Evolutionary conservation across 2,329 filamentous ascomycete species (phyloP).

Genomic region (Nemania sp.): DNA sequence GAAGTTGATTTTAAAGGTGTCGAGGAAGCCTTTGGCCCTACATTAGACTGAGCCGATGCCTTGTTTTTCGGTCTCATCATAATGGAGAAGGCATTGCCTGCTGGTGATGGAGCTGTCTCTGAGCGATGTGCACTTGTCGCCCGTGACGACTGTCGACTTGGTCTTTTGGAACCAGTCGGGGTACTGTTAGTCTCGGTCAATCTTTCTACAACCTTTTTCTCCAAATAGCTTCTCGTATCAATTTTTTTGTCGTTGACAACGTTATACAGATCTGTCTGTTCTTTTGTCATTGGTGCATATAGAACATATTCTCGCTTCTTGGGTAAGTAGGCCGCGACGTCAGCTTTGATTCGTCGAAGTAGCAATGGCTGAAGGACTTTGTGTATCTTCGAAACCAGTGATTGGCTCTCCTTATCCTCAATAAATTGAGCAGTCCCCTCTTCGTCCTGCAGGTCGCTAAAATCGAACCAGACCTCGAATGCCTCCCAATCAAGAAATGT

Average conservation of each 20-base stretch:
- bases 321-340: slow-evolving; percentile 90
- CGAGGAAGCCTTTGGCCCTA: slow-evolving; percentile 31
- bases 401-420: slow-evolving; percentile 80
- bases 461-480: slow-evolving; percentile 97
- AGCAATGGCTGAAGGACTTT: slow-evolving; percentile 92
- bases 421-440: slow-evolving; percentile 82
- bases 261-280: slow-evolving; percentile 91
- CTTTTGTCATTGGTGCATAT: slow-evolving; percentile 89
- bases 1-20: slow-evolving; percentile 38
- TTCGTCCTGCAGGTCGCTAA: slow-evolving; percentile 89
- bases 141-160: slow-evolving; percentile 56
- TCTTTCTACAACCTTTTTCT: slow-evolving; percentile 79
- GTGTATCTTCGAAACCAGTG: slow-evolving; percentile 88
- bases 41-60: slow-evolving; percentile 44
- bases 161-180: slow-evolving; percentile 51
- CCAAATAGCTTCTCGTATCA: slow-evolving; percentile 80
- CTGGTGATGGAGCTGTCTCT: slow-evolving; percentile 40
- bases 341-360: slow-evolving; percentile 87
- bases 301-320: slow-evolving; percentile 97
- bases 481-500: slow-evolving; percentile 94
- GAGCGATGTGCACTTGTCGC: slow-evolving; percentile 50
- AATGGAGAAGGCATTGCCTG: slow-evolving; percentile 63
- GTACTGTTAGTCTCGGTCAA: slow-evolving; percentile 66
- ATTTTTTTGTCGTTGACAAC: slow-evolving; percentile 67
- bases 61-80: slow-evolving; percentile 62